Percentiles rank a stretch among this genome's conserved stretches.
Conservation (phyloP, 768 basidiomycete genomes). For the Ramaria sp. region DNA sequence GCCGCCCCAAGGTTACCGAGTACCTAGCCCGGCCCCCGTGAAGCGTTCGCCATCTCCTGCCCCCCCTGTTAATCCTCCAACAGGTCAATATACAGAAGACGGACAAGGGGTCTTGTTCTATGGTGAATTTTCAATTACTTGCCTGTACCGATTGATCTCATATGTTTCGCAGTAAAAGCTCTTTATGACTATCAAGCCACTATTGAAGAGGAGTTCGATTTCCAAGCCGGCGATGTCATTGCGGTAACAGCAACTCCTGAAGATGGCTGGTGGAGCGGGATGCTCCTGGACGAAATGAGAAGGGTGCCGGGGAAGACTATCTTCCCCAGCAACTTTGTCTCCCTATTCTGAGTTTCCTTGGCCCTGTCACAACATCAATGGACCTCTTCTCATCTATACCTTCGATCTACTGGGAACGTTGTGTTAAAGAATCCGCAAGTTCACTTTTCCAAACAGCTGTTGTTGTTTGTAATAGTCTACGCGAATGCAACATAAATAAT, state of each 20-base stretch:
- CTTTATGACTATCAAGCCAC: slow-evolving; percentile 79
- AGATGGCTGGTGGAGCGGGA: slow-evolving; percentile 97
- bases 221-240: slow-evolving; percentile 91
- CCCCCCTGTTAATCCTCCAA: slow-evolving; percentile 37
- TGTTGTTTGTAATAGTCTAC: neutral
- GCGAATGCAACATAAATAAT: neutral
- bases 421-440: neutral
- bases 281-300: slow-evolving; percentile 66
- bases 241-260: slow-evolving; percentile 90
- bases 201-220: slow-evolving; percentile 91
- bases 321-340: slow-evolving; percentile 86
- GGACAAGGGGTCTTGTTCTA: slow-evolving; percentile 81
- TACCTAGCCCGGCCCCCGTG: slow-evolving; percentile 30
- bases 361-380: slow-evolving; percentile 8
- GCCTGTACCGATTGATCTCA: slow-evolving; percentile 10
- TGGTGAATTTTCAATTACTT: slow-evolving; percentile 32
- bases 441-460: neutral
- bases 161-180: slow-evolving; percentile 57
- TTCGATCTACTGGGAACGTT: neutral
- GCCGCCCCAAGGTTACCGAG: slow-evolving; percentile 24
- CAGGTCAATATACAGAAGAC: slow-evolving; percentile 71
- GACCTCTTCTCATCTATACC: neutral
- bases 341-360: slow-evolving; percentile 37
- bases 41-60: slow-evolving; percentile 43
- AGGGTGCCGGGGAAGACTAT: slow-evolving; percentile 63